phyloP scores from a whole-genome alignment of 2,329 filamentous ascomycete species.

The Neonectria faginata region DNA sequence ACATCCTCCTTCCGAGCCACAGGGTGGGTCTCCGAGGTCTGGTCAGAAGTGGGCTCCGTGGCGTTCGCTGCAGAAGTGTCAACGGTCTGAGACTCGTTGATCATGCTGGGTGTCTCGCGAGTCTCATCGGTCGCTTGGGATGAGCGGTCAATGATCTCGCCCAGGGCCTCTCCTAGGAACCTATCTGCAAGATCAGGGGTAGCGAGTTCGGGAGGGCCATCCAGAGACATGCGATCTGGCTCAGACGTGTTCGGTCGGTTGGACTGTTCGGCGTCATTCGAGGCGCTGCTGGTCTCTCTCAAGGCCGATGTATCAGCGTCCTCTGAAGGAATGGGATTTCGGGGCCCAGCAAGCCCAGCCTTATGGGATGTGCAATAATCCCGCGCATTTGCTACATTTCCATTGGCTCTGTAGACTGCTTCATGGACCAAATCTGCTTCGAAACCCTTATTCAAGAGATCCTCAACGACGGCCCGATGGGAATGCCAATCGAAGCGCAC shows the following conservation, averaged over 20 bases:
- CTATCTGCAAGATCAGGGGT: conserved; percentile 41
- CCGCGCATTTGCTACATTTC: conserved; percentile 67
- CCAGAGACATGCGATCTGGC: conserved; percentile 54
- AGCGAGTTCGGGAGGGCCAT: conserved; percentile 47
- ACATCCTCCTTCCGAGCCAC: conserved; percentile 76
- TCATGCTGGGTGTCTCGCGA: conserved; percentile 34
- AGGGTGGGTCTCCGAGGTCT: conserved; percentile 30
- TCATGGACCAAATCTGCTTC: conserved; percentile 77
- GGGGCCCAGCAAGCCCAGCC: conserved; percentile 66
- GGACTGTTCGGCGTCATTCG: conserved; percentile 40
- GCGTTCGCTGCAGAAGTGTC: conserved; percentile 23
- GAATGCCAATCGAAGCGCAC: conserved; percentile 61
- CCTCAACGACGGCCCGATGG: conserved; percentile 47
- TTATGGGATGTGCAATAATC: conserved; percentile 81
- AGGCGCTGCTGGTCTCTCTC: conserved; percentile 37
- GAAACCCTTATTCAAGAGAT: conserved; percentile 50
- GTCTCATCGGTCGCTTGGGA: conserved; percentile 37
- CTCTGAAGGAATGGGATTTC: conserved; percentile 74
- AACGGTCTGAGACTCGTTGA: conserved; percentile 36
- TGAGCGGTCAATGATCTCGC: conserved; percentile 45
- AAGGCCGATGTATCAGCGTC: conserved; percentile 61
- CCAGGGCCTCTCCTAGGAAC: conserved; percentile 45
- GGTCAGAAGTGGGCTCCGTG: conserved; percentile 32
- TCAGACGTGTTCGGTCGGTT: conserved; percentile 45
- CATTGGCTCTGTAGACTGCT: conserved; percentile 85